Percentiles rank a stretch among this genome's conserved stretches.
Evolutionary conservation across 176 grass and related monocot species (phyloP).

Genomic region (Paspalum vaginatum): DNA sequence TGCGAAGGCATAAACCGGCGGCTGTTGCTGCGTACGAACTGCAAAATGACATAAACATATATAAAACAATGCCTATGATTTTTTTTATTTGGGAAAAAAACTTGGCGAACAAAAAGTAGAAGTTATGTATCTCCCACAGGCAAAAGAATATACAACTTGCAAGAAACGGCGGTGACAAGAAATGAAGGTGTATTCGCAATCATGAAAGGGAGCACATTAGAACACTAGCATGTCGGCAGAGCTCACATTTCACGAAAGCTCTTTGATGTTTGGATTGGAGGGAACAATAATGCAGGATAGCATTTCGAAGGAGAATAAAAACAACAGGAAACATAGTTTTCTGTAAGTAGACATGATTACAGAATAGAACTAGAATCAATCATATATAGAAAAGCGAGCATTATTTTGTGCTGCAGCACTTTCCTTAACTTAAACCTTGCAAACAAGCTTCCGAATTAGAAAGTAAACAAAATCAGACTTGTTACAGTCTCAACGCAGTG

Average conservation of each 20-base stretch:
- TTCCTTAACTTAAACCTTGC: not conserved
- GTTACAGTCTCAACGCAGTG: not conserved
- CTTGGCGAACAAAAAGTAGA: conserved; percentile 22
- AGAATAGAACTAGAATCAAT: not conserved
- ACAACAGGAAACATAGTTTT: not conserved
- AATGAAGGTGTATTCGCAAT: not conserved
- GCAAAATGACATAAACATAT: conserved; percentile 48
- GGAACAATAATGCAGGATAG: not conserved
- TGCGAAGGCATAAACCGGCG: conserved; percentile 94
- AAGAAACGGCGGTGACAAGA: conserved; percentile 20
- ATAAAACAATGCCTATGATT: conserved; percentile 14
- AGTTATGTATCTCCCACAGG: not conserved
- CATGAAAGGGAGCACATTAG: conserved; percentile 5
- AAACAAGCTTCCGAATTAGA: not conserved
- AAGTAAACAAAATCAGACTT: not conserved
- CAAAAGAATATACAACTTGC: conserved; percentile 24
- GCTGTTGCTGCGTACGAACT: conserved; percentile 93
- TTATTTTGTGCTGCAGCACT: not conserved
- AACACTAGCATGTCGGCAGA: conserved; percentile 23
- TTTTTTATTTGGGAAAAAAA: not conserved
- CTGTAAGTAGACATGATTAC: not conserved
- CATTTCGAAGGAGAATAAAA: conserved; percentile 24
- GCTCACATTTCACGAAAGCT: conserved; percentile 6
- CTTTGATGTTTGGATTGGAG: conserved; percentile 11
- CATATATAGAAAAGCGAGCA: not conserved